These are phyloP conservation scores for Malus fusca DNA, from an alignment of 306 rosid genomes.

Conservation along the genomic window DNA sequence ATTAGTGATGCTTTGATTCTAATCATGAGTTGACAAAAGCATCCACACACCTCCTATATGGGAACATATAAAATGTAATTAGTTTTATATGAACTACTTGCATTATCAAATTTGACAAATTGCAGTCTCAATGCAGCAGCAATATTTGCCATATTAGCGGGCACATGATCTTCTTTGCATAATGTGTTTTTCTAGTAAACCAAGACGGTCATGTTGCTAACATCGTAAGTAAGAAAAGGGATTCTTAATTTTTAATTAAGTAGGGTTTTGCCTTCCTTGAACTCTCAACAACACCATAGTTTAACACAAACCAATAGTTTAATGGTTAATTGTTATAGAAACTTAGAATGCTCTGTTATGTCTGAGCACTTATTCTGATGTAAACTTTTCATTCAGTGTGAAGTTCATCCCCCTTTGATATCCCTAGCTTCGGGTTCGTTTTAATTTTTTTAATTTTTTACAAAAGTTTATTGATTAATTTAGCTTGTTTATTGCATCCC, in stretches of 20 bases:
- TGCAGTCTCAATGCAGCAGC: constrained; percentile 31
- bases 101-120: constrained; percentile 6
- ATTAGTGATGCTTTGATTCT: constrained; percentile 30
- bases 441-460: neutral
- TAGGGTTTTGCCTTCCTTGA: constrained; percentile 21
- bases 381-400: constrained; percentile 18
- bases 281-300: constrained; percentile 10
- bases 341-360: constrained; percentile 7
- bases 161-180: constrained; percentile 20
- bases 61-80: neutral
- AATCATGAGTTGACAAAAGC: constrained; percentile 31
- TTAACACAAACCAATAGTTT: neutral
- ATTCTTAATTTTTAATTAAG: neutral
- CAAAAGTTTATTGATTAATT: neutral
- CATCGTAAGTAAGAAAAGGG: constrained; percentile 5
- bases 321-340: neutral
- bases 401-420: constrained; percentile 53
- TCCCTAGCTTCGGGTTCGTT: neutral
- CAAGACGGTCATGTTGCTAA: constrained; percentile 16
- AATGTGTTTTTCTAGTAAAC: constrained; percentile 8
- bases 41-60: constrained; percentile 17
- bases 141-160: constrained; percentile 5
- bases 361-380: constrained; percentile 6
- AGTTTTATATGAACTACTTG: too few species aligned
- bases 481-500: constrained; percentile 30